Evolutionary conservation across 2,329 filamentous ascomycete species (phyloP), one percentile per base, ranked within the genome.

Genomic region (Trichoderma endophyticum): DNA sequence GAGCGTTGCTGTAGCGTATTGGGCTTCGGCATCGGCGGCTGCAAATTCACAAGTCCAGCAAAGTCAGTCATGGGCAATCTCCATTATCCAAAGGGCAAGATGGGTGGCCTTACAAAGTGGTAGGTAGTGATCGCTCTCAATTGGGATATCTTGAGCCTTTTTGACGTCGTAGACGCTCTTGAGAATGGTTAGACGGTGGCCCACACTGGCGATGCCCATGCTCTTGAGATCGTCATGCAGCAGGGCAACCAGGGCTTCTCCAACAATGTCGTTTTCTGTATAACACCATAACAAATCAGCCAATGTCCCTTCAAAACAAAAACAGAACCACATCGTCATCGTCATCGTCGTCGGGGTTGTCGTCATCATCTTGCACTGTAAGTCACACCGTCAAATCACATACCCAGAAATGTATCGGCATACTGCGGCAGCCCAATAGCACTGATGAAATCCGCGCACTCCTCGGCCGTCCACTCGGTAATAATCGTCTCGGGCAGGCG

Each of bases 111-210:
- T 91, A 97, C 95, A 96, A 65, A 96, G 86, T 48, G 96, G 96
- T 66, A 98, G 88, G 80, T 98, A 99, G 81, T 98, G 93, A 78
- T 98, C 95, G 73, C 92, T 91, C 79, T 98, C 95, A 77, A 98
- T 89, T 18, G 93, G 92, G 73, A 98, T 89, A 77, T 97, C 94
- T 79, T 98, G 95, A 75, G 94, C 94, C 81, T 95, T 92, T 84
- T 99, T 99, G 79, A 96, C 91, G 79, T 98, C 95, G 83, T 98
- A 98, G 70, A 98, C 94, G 77, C 91, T 95, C 84, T 98, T 98
- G 72, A 99, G 87, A 72, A 99, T 97, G 26, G 94, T 97, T 77
- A 99, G 86, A 73, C 96, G 91, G 83, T 99, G 96, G 54, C 96
- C 96, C 62, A 98, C 94, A 83, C 95, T 98, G 74, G 87, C 86